Base-by-base conservation (phyloP, 1,139 yeast genomes). In the Arxiozyma slooffiae region DNA sequence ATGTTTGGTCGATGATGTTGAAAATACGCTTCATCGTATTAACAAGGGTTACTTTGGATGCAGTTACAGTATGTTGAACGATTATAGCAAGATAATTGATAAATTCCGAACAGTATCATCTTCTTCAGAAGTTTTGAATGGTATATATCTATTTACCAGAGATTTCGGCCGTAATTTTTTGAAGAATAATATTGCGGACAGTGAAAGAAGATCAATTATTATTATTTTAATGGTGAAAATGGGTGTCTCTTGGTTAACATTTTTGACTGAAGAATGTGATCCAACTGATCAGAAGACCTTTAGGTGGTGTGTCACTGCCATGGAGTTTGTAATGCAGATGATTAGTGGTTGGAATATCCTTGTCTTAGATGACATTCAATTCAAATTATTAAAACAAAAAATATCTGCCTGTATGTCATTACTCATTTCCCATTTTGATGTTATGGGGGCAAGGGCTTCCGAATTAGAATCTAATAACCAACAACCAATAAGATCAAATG, bases 321-420 rank as follows among this genome's bases (percentile, higher is more conserved):
- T 92, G 58, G 98, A 92, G 66, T 92, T 89, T 73, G 94, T 96
- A 1, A 88, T 90, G 96, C 90, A 86, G 58, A 84, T 90, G 81
- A 89, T 96, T 0, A 76, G 86, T 49, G 97, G 97, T 1, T 85
- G 86, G 64, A 90, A 90, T 61, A 88, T 92, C 44, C 72, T 90
- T 52, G 88, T 90, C 0, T 73, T 92, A 47, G 80, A 79, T 52
- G 88, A 87, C 54, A 86, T 81, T 22, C 92, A 86, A 61, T 92
- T 90, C 63, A 73, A 78, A 52, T 71, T 75, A 47, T 71, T 92
- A 59, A 82, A 89, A 59, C 76, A 80, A 50, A 89, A 88, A 63
- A 96, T 92, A 44, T 96, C 97, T 0, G 86, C 95, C 2, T 89
- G 97, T 68, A 89, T 92, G 94, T 82, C 97, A 1, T 72, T 92